A percentile compares a stretch with the other conserved stretches of the same genome.
These are phyloP conservation scores for Hypomontagnella monticulosa DNA, from an alignment of 495 filamentous ascomycete species.

Conservation along the genomic window DNA sequence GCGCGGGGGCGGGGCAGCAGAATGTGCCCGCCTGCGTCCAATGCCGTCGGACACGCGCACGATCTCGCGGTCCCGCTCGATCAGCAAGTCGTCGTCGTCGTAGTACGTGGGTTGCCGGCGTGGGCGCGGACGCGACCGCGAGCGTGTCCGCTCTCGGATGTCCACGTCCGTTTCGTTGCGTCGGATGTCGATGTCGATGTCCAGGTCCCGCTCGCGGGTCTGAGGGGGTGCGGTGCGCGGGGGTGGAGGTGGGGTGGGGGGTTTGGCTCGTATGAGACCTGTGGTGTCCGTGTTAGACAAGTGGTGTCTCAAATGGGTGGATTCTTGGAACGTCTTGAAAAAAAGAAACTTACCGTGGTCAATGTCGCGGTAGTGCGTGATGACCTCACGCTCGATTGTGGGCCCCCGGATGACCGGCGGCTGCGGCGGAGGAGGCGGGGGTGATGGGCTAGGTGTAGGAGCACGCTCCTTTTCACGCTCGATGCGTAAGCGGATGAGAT, in stretches of 20 bases:
- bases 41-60: conserved; percentile 61
- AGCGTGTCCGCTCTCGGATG: conserved; percentile 50
- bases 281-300: conserved; percentile 17
- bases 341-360: conserved; percentile 74
- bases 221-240: conserved; percentile 47
- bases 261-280: conserved; percentile 56
- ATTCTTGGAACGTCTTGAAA: neutral
- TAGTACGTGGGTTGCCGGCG: conserved; percentile 47
- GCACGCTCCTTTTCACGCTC: conserved; percentile 53
- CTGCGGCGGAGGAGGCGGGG: conserved; percentile 59
- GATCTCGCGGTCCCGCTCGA: conserved; percentile 68
- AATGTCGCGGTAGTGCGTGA: conserved; percentile 86
- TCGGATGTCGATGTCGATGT: conserved; percentile 64
- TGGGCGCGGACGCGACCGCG: conserved; percentile 46
- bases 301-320: neutral
- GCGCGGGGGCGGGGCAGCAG: conserved; percentile 57
- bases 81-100: conserved; percentile 53
- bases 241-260: conserved; percentile 59
- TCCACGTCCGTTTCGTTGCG: conserved; percentile 60
- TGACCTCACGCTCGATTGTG: conserved; percentile 80
- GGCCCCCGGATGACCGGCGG: conserved; percentile 71
- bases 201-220: conserved; percentile 53
- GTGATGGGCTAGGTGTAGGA: conserved; percentile 51
- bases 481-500: conserved; percentile 52
- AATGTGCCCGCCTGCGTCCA: conserved; percentile 55